These are phyloP conservation scores for Epichloe gansuensis DNA, from an alignment of 2,329 filamentous ascomycete species.

Conservation along the genomic window DNA sequence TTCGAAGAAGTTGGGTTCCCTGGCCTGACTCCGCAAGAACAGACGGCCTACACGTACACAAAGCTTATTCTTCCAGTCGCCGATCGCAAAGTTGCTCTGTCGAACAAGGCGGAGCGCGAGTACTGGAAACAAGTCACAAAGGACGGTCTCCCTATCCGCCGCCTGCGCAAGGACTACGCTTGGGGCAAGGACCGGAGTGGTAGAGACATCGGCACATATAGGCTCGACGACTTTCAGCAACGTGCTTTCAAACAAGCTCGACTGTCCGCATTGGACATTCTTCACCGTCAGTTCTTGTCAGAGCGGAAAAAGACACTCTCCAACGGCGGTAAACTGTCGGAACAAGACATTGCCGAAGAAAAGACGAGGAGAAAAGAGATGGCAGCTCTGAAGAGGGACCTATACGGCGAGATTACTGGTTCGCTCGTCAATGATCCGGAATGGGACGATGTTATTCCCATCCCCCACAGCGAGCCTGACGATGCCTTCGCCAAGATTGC, in stretches of 20 bases:
- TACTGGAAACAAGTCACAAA: constrained; percentile 45
- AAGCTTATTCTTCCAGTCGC: constrained; percentile 31
- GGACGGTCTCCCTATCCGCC: constrained; percentile 35
- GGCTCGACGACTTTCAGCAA: constrained; percentile 30
- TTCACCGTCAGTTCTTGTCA: constrained; percentile 31
- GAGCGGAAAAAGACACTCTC: constrained; percentile 20
- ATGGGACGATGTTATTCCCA: constrained; percentile 76
- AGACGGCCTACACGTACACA: constrained; percentile 34
- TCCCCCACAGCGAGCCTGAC: constrained; percentile 72
- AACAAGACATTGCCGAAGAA: constrained; percentile 33
- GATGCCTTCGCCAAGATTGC: constrained; percentile 83
- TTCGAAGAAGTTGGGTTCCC: constrained; percentile 32
- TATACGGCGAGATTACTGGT: constrained; percentile 38
- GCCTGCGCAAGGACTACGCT: constrained; percentile 24
- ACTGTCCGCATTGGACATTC: constrained; percentile 29
- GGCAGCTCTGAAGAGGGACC: constrained; percentile 34
- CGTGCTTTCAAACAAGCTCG: constrained; percentile 28
- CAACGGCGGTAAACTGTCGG: constrained; percentile 15
- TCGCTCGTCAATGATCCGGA: constrained; percentile 47
- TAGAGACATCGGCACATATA: constrained; percentile 35
- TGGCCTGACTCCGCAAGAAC: constrained; percentile 33
- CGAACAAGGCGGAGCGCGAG: constrained; percentile 39
- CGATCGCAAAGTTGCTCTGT: constrained; percentile 21
- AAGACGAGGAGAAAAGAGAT: constrained; percentile 36
- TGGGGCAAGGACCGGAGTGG: constrained; percentile 42